Base-by-base conservation (phyloP, 495 filamentous ascomycete species). In the Hypomontagnella submonticulosa region DNA sequence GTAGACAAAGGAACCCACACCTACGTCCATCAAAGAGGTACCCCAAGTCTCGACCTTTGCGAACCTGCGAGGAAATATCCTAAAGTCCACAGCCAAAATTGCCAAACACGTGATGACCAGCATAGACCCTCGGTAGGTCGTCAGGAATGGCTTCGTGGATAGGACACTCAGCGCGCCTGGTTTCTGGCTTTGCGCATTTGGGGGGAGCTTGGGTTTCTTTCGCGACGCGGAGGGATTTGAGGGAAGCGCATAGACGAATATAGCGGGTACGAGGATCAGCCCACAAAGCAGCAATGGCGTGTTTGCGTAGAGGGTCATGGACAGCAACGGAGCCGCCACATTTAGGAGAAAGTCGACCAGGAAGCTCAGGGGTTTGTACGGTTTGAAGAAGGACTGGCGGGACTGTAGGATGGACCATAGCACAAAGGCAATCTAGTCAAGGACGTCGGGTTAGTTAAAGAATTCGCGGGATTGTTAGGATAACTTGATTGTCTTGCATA, bases 31-130 rank as follows among this genome's bases (percentile, higher is more conserved):
- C 62, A 99, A 74, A 2, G 93, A 97, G 16, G 95, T 97, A 16
- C 95, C 95, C 93, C 95, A 99, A 36, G 89, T 97, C 77, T 99
- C 95, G 0, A 93, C 95, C 79, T 99, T 99, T 15, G 92, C 95
- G 71, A 97, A 97, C 4, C 95, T 89, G 1, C 95, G 87, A 1
- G 95, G 95, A 64, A 99, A 99, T 49, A 96, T 78, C 15, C 81
- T 85, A 71, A 99, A 99, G 77, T 99, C 95, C 16, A 99, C 95
- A 8, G 96, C 95, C n/a, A 99, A 84, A 63, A 99, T 98, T 47
- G 92, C 91, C 20, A 93, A 75, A 70, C 92, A 96, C 16, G 96
- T 99, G 32, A 92, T 81, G n/a, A 97, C 83, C 81, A 99, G 86
- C 93, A 99, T 97, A 27, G 85, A 83, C 1, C 90, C 92, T 34